Conservation (phyloP, 2,329 filamentous ascomycete genomes). For the Ophiostoma sp. region DNA sequence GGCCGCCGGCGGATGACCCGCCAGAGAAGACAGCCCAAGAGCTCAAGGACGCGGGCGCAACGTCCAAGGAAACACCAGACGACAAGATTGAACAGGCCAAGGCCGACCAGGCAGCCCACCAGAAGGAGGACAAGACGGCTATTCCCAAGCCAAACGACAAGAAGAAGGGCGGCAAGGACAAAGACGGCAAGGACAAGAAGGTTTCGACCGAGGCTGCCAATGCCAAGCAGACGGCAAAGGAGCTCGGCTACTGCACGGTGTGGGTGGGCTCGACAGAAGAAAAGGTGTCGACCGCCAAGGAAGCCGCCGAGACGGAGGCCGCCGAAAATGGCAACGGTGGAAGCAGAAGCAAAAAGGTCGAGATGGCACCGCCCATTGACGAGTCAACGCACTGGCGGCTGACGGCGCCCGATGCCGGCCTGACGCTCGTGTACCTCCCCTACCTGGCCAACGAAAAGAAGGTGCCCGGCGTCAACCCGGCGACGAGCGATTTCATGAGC, state of each 20-base stretch:
- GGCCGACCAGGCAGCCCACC: constrained; percentile 42
- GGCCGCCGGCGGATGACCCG: constrained; percentile 68
- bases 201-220: constrained; percentile 43
- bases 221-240: constrained; percentile 34
- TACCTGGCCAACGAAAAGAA: constrained; percentile 75
- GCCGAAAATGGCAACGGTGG: constrained; percentile 47
- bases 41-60: constrained; percentile 67
- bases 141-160: constrained; percentile 27
- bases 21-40: constrained; percentile 62
- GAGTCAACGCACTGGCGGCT: constrained; percentile 68
- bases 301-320: background rate
- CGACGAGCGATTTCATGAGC: constrained; percentile 79
- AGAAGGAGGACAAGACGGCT: constrained; percentile 32
- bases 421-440: constrained; percentile 88
- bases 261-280: constrained; percentile 90
- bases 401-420: constrained; percentile 75
- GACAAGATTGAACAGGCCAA: constrained; percentile 64
- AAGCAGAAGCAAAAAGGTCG: background rate
- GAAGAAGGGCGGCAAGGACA: constrained; percentile 25
- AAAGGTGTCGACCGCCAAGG: constrained; percentile 51
- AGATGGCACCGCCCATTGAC: constrained; percentile 46
- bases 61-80: constrained; percentile 60
- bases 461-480: constrained; percentile 79
- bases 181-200: constrained; percentile 37
- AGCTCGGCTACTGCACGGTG: constrained; percentile 87